phyloP scores from a whole-genome alignment of 495 filamentous ascomycete genomes.

The Bacidia gigantensis region DNA sequence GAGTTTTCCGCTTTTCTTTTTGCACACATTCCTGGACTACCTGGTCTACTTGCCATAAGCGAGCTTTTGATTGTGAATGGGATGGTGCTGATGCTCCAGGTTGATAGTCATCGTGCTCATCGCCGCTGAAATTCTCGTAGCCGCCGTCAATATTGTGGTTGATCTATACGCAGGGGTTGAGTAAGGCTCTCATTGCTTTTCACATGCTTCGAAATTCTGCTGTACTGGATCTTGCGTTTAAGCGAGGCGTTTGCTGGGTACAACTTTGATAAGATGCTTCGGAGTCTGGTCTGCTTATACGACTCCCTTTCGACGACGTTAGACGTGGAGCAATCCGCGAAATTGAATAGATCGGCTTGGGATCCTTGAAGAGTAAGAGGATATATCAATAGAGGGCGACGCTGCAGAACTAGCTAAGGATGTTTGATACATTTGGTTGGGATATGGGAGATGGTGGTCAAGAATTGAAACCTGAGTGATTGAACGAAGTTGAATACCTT shows the following conservation, averaged over 20 bases:
- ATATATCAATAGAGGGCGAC: no score
- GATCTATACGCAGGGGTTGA: conserved; percentile 82
- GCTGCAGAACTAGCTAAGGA: no score
- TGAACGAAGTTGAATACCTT: no score
- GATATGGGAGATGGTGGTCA: no score
- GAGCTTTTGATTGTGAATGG: background rate
- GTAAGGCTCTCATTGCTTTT: conserved; percentile 25
- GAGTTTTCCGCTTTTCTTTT: no score
- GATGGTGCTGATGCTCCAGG: background rate
- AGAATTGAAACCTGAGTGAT: no score
- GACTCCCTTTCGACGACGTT: background rate
- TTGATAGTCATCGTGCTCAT: conserved; percentile 81
- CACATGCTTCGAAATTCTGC: background rate
- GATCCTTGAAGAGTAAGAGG: no score
- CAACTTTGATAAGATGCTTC: background rate
- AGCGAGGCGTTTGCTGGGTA: background rate
- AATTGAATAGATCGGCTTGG: no score
- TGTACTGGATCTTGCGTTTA: background rate
- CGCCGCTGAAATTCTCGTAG: conserved; percentile 89
- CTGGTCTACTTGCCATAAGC: background rate
- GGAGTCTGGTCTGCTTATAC: background rate
- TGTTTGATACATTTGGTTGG: no score
- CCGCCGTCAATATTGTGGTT: conserved; percentile 87
- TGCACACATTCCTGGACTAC: no score
- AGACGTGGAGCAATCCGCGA: background rate